Conservation (phyloP, 1,284 basidiomycete genomes). For the Caloboletus inedulis region DNA sequence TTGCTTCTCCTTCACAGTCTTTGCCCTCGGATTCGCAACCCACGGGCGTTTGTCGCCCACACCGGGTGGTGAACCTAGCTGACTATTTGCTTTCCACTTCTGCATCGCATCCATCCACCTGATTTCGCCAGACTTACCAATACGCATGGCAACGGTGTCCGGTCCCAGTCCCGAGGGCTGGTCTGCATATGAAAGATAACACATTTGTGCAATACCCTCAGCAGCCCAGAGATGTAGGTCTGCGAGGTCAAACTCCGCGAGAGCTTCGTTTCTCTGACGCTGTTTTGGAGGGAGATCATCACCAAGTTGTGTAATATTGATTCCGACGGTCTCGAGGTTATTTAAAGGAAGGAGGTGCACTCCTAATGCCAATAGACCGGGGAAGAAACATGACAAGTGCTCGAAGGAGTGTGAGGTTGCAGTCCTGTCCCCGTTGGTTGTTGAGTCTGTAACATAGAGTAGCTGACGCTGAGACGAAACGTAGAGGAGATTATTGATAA, state of each 20-base stretch:
- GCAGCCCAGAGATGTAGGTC: constrained; percentile 65
- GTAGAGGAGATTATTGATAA: constrained; percentile 64
- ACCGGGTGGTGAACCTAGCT: constrained; percentile 51
- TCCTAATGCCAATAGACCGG: constrained; percentile 73
- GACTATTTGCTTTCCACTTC: constrained; percentile 47
- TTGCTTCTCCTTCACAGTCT: constrained; percentile 22
- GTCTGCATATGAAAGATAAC: constrained; percentile 65
- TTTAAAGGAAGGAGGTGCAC: constrained; percentile 57
- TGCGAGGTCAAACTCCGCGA: constrained; percentile 43
- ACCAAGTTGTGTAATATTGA: constrained; percentile 41
- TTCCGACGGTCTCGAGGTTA: constrained; percentile 42
- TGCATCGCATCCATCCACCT: constrained; percentile 54
- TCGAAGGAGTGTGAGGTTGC: constrained; percentile 57
- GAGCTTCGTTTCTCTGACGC: constrained; percentile 35
- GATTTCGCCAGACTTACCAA: constrained; percentile 29
- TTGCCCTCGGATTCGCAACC: constrained; percentile 24
- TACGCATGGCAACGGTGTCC: constrained; percentile 50
- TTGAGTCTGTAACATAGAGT: constrained; percentile 66
- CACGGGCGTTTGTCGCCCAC: constrained; percentile 39
- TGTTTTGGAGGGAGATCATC: constrained; percentile 37
- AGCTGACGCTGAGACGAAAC: constrained; percentile 61
- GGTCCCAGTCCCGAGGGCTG: constrained; percentile 59
- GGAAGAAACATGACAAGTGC: constrained; percentile 77
- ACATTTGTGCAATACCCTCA: constrained; percentile 64
- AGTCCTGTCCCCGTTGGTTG: constrained; percentile 27